A percentile compares a stretch with the other conserved stretches of the same genome.
Conservation (phyloP, 1,139 yeast genomes). For the Geotrichum aggregatum region DNA sequence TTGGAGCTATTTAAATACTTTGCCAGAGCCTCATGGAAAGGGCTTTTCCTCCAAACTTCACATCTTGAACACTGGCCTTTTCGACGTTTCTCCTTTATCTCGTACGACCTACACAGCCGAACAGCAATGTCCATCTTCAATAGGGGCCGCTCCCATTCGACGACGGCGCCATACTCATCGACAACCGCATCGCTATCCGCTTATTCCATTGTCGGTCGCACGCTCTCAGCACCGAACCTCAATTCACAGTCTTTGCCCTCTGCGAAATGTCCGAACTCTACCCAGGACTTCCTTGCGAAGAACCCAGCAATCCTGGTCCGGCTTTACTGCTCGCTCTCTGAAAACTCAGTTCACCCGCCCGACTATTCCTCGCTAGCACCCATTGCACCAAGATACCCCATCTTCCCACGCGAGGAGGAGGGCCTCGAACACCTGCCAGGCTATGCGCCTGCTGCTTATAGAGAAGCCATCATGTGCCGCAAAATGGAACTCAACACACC, state of each 20-base stretch:
- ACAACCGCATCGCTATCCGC: not conserved
- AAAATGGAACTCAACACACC: constrained; percentile 41
- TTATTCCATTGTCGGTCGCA: constrained; percentile 6
- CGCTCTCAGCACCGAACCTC: constrained; percentile 11
- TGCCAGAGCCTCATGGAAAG: too few species aligned
- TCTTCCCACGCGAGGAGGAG: constrained; percentile 37
- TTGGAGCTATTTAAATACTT: too few species aligned
- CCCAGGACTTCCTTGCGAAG: constrained; percentile 7
- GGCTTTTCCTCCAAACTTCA: too few species aligned
- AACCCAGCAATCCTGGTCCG: constrained; percentile 14
- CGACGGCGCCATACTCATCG: constrained; percentile 13
- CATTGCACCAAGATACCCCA: constrained; percentile 22
- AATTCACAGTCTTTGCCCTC: not conserved
- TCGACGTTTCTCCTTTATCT: too few species aligned
- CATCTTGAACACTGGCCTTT: too few species aligned
- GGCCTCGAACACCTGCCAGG: constrained; percentile 37
- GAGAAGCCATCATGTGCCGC: constrained; percentile 33
- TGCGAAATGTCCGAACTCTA: not conserved
- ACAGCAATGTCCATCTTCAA: constrained; percentile 14
- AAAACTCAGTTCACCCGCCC: constrained; percentile 27
- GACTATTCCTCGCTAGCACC: constrained; percentile 32
- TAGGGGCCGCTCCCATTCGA: constrained; percentile 15
- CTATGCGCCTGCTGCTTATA: constrained; percentile 35
- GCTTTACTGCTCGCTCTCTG: constrained; percentile 14
- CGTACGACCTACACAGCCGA: too few species aligned